Evolutionary conservation across 1,284 basidiomycete species (phyloP).

Genomic region (Naganishia sp.): DNA sequence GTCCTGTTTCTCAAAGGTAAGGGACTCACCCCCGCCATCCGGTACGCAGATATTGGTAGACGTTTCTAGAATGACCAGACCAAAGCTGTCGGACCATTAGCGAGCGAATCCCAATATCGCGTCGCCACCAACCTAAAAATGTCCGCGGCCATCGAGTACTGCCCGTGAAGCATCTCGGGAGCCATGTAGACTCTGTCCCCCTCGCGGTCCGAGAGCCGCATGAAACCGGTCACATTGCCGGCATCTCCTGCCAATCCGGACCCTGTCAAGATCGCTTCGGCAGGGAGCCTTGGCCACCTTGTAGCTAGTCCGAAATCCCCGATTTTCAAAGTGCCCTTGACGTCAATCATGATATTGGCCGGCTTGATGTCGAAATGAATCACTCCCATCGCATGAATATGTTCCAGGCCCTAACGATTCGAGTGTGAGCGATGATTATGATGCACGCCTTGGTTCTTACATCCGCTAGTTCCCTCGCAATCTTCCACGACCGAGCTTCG

Average conservation of each 20-base stretch:
- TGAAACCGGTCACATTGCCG: constrained; percentile 35
- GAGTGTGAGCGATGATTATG: constrained; percentile 2
- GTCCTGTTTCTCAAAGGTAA: constrained; percentile 37
- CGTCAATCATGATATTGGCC: constrained; percentile 91
- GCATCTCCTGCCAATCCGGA: constrained; percentile 49
- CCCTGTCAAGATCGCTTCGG: constrained; percentile 52
- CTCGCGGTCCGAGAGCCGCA: constrained; percentile 78
- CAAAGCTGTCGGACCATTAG: constrained; percentile 63
- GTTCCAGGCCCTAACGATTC: constrained; percentile 69
- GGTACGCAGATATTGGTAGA: constrained; percentile 95
- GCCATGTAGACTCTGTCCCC: constrained; percentile 98
- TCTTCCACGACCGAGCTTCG: constrained; percentile 95
- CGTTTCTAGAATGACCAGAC: constrained; percentile 92
- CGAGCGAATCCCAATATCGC: neutral
- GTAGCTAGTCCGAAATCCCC: constrained; percentile 99
- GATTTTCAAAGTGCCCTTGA: constrained; percentile 89
- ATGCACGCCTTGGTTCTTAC: constrained; percentile 59
- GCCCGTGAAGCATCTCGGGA: constrained; percentile 91
- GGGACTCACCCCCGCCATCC: constrained; percentile 71
- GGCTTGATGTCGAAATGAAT: constrained; percentile 98
- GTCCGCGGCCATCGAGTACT: constrained; percentile 90
- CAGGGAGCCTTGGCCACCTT: constrained; percentile 67
- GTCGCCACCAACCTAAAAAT: constrained; percentile 76
- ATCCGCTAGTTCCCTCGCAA: constrained; percentile 83
- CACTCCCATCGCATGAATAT: constrained; percentile 84